phyloP scores from a whole-genome alignment of 2,329 filamentous ascomycete genomes.

The Phaeosphaeriaceae sp. region DNA sequence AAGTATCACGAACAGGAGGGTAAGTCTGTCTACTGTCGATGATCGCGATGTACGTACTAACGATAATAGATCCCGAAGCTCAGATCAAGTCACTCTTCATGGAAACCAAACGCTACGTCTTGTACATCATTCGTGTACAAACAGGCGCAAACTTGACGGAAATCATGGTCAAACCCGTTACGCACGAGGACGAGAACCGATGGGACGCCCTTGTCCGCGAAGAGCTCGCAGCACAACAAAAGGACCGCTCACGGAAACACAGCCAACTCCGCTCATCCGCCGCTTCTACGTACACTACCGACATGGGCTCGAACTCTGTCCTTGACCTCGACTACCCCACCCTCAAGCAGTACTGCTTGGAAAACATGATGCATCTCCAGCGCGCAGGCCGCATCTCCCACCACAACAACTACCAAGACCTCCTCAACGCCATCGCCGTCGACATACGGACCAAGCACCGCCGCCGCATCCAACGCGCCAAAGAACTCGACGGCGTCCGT shows the following conservation, averaged over 20 bases:
- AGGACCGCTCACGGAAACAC: slow-evolving; percentile 59
- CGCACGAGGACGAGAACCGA: slow-evolving; percentile 83
- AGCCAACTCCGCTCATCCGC: slow-evolving; percentile 76
- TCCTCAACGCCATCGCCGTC: slow-evolving; percentile 95
- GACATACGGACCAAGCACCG: slow-evolving; percentile 98
- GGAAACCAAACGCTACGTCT: slow-evolving; percentile 95
- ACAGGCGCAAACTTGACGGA: slow-evolving; percentile 91
- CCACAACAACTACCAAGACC: slow-evolving; percentile 92
- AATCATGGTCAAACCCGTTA: slow-evolving; percentile 90
- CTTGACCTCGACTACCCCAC: slow-evolving; percentile 93
- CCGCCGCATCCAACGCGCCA: slow-evolving; percentile 86
- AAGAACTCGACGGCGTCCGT: slow-evolving; percentile 84
- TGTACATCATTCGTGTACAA: slow-evolving; percentile 98
- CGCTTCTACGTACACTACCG: slow-evolving; percentile 75
- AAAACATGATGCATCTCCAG: slow-evolving; percentile 92
- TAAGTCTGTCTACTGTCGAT: slow-evolving; percentile 38
- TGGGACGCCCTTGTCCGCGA: slow-evolving; percentile 84
- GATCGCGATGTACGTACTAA: slow-evolving; percentile 27
- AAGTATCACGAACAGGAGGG: slow-evolving; percentile 86
- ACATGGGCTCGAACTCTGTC: slow-evolving; percentile 60
- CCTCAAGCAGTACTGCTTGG: slow-evolving; percentile 88
- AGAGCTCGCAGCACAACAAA: slow-evolving; percentile 65
- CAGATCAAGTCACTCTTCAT: slow-evolving; percentile 93
- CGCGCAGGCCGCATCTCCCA: slow-evolving; percentile 83
- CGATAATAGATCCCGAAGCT: slow-evolving; percentile 77